Base-by-base conservation (phyloP, 441 rosid species). In the Pelargonium cotyledonis region DNA sequence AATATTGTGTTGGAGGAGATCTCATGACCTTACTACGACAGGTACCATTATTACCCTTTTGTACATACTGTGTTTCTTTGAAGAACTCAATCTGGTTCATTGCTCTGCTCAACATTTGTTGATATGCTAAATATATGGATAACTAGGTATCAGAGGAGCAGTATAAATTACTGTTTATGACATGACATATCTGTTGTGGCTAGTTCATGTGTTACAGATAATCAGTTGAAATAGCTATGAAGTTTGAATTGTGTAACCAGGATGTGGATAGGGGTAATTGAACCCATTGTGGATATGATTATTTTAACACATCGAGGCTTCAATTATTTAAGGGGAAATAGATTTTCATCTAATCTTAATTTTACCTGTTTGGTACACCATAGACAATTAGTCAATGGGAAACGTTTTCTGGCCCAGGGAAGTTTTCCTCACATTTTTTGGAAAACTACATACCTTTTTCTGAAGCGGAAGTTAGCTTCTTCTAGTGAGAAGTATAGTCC, bases 1-100 rank as follows among this genome's bases (percentile, higher is more conserved):
- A 95, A 75, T 95, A 89, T 72, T 92, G 98, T 51, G 96, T 92
- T 60, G 97, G 99, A 18, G 98, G 99, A 76, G 96, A 95, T 80
- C 87, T 95, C 49, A 83, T 85, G 88, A 81, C 88, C 65, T 82
- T 95, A 70, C 62, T 95, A 73, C 85, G 83, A 65, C 98, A 95
- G 99, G 99, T 95, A 86, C 14, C 15, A 53, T 61, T 12, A 14
- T 65, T 73, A 10, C 40, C 6, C 55, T 73, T 75, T 61, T 18
- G 8, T 11, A 7, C 11, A 49, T 11, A 18, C 63, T 63, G 21
- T 64, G 51, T 40, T 68, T 38, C 29, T 65, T 68, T 63, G 16
- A 55, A 6, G 12, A 61, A 63, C 29, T 55, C 3, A 15, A 58
- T 31, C 60, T 21, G 49, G 14, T 10, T 46, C 8, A 18, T 19